Base-by-base conservation (phyloP, 1,139 yeast genomes). In the Yamadazyma aaseri region DNA sequence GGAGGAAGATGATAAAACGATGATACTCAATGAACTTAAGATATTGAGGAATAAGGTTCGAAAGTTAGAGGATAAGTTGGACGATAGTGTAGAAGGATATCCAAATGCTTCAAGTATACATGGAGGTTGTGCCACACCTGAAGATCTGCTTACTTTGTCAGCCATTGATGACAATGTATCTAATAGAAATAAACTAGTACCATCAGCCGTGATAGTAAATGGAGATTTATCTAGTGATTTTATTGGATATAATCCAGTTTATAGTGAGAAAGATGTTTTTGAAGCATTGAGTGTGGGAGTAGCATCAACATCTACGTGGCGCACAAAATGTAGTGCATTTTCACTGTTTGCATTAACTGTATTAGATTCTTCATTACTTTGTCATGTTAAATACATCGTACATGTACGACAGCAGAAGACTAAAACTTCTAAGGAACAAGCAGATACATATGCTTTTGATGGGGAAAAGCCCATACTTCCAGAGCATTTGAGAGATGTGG, bases 1-100 rank as follows among this genome's bases (percentile, higher is more conserved):
- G 3, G 6, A 4, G 8, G 26, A 15, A 9, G 31, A 29, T 9
- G 7, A 23, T 5, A 15, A 12, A 5, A 14, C 14, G 13, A 9
- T 28, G 26, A 26, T 30, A 13, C 10, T 11, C 3, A 30, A 30
- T 30, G 28, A 30, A 15, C 23, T 30, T 11, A 17, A 17, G 12
- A 23, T 30, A n/a, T 17, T 30, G 11, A n/a, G 23, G 17, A 15
- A 18, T 5, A 30, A 30, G 28, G 17, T 30, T 13, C 16, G 23
- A 11, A 16, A 17, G 5, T 13, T 30, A 4, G 32, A 30, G 27
- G 17, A 18, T 7, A 18, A 18, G 21, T 18, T 18, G 21, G 21
- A 7, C 21, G 21, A 18, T 7, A 18, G 9, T n/a, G n/a, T n/a
- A 17, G 6, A n/a, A 5, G 29, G 13, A 6, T 12, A 17, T n/a